A percentile compares a stretch with the other conserved stretches of the same genome.
Evolutionary conservation across 257 asterid genomes (phyloP).

Genomic region (Nicotiana otophora): DNA sequence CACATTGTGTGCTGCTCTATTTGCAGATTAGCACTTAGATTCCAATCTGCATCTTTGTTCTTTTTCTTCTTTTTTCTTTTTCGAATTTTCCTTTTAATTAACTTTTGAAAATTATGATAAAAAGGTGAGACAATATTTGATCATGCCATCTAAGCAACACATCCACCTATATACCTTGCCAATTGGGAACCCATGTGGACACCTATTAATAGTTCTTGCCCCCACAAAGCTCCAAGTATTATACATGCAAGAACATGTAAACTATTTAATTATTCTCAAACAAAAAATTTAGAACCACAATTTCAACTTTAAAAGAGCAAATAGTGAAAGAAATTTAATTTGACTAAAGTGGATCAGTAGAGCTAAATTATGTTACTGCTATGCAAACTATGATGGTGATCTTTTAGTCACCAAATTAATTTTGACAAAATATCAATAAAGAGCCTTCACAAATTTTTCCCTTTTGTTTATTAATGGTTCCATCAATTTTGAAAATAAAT

Average conservation of each 20-base stretch:
- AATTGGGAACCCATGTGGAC: constrained; percentile 2
- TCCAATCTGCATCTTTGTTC: not conserved
- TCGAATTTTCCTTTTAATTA: not conserved
- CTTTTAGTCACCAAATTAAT: not conserved
- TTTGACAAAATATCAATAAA: not conserved
- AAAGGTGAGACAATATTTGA: not conserved
- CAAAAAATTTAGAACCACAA: not conserved
- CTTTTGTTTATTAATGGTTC: not conserved
- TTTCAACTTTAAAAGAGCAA: not conserved
- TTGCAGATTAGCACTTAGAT: not conserved
- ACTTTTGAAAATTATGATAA: not conserved
- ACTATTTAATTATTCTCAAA: not conserved
- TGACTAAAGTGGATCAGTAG: not conserved
- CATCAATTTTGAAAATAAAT: not conserved
- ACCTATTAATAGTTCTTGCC: not conserved
- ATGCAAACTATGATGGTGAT: not conserved
- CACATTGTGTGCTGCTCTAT: not conserved
- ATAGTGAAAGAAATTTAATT: not conserved
- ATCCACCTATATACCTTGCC: not conserved
- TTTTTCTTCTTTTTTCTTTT: not conserved
- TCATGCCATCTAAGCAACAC: constrained; percentile 1
- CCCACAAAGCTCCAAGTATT: constrained; percentile 1
- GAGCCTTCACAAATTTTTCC: not conserved
- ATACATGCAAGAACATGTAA: not conserved
- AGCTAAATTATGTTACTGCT: not conserved